Conservation (phyloP, 768 basidiomycete genomes). For the Coprinopsis strossmayeri region DNA sequence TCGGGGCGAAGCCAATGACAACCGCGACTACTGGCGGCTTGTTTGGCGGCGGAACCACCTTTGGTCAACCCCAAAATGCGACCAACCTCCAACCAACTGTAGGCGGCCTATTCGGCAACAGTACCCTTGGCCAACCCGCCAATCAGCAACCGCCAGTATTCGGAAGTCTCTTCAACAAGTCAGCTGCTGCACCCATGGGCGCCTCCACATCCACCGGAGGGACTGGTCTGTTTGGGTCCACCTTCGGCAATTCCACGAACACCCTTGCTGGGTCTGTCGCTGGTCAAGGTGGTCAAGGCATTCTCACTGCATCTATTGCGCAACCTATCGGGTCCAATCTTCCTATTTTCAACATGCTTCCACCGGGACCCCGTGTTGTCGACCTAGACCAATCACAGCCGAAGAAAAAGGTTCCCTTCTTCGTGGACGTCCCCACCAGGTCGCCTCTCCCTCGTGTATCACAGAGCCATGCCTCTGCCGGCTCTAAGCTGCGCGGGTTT, state of each 20-base stretch:
- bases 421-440: conserved; percentile 72
- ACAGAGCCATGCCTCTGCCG: conserved; percentile 60
- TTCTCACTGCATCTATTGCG: conserved; percentile 80
- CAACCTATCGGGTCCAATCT: conserved; percentile 73
- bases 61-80: conserved; percentile 22
- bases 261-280: conserved; percentile 33
- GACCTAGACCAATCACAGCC: conserved; percentile 50
- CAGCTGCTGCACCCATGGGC: conserved; percentile 35
- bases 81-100: background rate
- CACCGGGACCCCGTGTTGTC: conserved; percentile 59
- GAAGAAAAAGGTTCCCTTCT: conserved; percentile 74
- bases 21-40: conserved; percentile 36
- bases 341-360: conserved; percentile 70
- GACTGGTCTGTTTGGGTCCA: conserved; percentile 31
- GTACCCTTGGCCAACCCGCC: conserved; percentile 23
- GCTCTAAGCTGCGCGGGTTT: conserved; percentile 70
- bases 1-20: conserved; percentile 45
- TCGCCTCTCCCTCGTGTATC: conserved; percentile 60
- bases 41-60: conserved; percentile 26
- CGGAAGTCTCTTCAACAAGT: conserved; percentile 50
- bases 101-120: conserved; percentile 38
- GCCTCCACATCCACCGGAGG: conserved; percentile 21
- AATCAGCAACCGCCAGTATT: conserved; percentile 35
- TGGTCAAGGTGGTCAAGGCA: conserved; percentile 42
- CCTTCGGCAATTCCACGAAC: conserved; percentile 24